These are phyloP conservation scores for Teunomyces cretensis DNA, from an alignment of 805 yeast genomes.

Conservation along the genomic window DNA sequence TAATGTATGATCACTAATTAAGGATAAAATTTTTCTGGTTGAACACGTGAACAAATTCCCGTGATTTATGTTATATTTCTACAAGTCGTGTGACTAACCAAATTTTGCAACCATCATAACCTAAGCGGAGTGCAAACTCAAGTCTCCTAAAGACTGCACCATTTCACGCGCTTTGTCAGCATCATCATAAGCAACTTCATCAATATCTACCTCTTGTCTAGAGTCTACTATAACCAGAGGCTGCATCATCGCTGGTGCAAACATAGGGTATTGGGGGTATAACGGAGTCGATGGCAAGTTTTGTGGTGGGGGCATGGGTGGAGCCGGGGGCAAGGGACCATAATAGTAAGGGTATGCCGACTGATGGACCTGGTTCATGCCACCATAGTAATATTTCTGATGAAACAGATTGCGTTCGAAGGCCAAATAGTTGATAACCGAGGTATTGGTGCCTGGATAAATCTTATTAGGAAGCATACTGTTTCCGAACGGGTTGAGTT, in stretches of 20 bases:
- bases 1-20: neutral
- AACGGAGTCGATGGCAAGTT: constrained; percentile 3
- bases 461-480: constrained; percentile 3
- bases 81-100: constrained; percentile 1
- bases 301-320: constrained; percentile 1
- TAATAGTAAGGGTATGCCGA: constrained; percentile 12
- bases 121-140: constrained; percentile 4
- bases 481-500: constrained; percentile 14
- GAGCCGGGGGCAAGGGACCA: neutral
- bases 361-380: neutral
- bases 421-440: constrained; percentile 21
- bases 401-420: constrained; percentile 33
- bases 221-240: neutral
- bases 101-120: constrained; percentile 3
- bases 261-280: neutral
- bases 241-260: neutral
- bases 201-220: neutral
- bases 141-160: constrained; percentile 21
- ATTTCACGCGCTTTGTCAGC: constrained; percentile 31
- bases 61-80: no score
- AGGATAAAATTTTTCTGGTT: neutral
- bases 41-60: neutral
- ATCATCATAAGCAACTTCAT: constrained; percentile 13
- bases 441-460: constrained; percentile 9
- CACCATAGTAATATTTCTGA: constrained; percentile 29